These are phyloP conservation scores for Brassica napus DNA, from an alignment of 345 rosid species.

Conservation along the genomic window Da-Ae NC_063448.1:8537501-8538000, in stretches of 20 bases:
- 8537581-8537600: conserved; percentile 33
- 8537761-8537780: conserved; percentile 6
- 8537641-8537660: conserved; percentile 32
- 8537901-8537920: conserved; percentile 43
- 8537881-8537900: conserved; percentile 44
- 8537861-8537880: conserved; percentile 41
- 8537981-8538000: conserved; percentile 12
- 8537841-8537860: conserved; percentile 41
- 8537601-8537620: conserved; percentile 30
- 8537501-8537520: conserved; percentile 12
- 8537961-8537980: background rate
- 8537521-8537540: conserved; percentile 30
- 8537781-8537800: conserved; percentile 13
- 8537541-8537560: conserved; percentile 49
- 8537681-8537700: conserved; percentile 60
- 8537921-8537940: conserved; percentile 46
- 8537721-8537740: conserved; percentile 63
- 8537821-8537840: conserved; percentile 41
- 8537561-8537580: conserved; percentile 40
- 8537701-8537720: conserved; percentile 50
- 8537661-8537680: conserved; percentile 60
- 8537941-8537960: conserved; percentile 39
- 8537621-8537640: conserved; percentile 20
- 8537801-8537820: conserved; percentile 26
- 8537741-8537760: conserved; percentile 5